These are phyloP conservation scores for Lachnellula subtilissima DNA, from an alignment of 2,329 filamentous ascomycete species.

Conservation along the genomic window DNA sequence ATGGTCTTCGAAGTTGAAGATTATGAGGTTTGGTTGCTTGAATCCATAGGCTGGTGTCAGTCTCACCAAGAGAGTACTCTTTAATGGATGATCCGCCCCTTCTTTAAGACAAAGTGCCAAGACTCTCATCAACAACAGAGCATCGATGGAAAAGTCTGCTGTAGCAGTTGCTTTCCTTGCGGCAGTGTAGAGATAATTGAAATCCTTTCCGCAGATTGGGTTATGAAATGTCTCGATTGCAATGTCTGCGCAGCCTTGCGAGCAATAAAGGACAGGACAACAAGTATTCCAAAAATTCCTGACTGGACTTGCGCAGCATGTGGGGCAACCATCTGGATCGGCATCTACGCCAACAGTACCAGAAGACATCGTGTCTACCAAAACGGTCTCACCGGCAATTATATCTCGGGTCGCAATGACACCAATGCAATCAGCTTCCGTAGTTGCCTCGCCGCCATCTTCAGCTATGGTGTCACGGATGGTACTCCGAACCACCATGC, in stretches of 20 bases:
- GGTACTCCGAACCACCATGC: slow-evolving; percentile 20
- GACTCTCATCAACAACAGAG: slow-evolving; percentile 28
- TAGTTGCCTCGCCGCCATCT: slow-evolving; percentile 9
- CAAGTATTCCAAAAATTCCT: slow-evolving; percentile 15
- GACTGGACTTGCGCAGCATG: slow-evolving; percentile 24
- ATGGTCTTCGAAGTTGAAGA: slow-evolving; percentile 30
- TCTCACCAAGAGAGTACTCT: slow-evolving; percentile 26
- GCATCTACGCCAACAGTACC: slow-evolving; percentile 16
- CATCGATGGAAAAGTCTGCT: slow-evolving; percentile 24
- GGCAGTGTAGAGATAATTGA: slow-evolving; percentile 24
- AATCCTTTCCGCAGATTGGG: slow-evolving; percentile 28
- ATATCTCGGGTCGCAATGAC: slow-evolving; percentile 21
- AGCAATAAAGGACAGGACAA: slow-evolving; percentile 28
- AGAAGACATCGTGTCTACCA: slow-evolving; percentile 19
- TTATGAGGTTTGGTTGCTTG: slow-evolving; percentile 24
- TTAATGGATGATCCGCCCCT: slow-evolving; percentile 22
- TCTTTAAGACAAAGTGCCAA: slow-evolving; percentile 27
- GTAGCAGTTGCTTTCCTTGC: slow-evolving; percentile 14
- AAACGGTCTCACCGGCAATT: slow-evolving; percentile 11
- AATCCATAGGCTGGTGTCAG: slow-evolving; percentile 28
- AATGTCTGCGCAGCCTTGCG: slow-evolving; percentile 21
- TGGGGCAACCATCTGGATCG: slow-evolving; percentile 15
- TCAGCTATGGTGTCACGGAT: slow-evolving; percentile 14
- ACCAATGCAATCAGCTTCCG: slow-evolving; percentile 24
- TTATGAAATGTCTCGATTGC: slow-evolving; percentile 27